Conservation (phyloP, 148 eudicot species). For the Limonium bicolor region DNA sequence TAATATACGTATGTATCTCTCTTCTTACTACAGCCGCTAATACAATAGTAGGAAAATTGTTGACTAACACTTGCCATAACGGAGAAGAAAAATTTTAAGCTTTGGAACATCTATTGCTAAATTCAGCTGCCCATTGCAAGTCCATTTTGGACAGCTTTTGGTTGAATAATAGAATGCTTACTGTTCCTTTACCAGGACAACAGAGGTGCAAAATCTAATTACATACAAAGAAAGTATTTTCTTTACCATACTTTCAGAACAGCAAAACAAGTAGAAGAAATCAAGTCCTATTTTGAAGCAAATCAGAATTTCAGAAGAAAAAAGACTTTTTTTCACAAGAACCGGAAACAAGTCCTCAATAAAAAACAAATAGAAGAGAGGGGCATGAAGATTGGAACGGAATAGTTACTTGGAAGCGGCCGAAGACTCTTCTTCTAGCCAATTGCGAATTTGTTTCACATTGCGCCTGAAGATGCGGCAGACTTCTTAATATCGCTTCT, state of each 20-base stretch:
- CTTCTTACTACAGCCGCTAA: not conserved
- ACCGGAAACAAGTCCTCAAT: not conserved
- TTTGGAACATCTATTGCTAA: no score
- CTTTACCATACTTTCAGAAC: no score
- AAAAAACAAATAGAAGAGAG: not conserved
- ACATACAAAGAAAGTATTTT: no score
- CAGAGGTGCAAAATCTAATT: no score
- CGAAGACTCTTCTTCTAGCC: slow-evolving; percentile 78
- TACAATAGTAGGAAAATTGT: no score
- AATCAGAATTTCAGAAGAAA: not conserved
- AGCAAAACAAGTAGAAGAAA: not conserved
- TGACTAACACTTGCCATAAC: no score
- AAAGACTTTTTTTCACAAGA: not conserved
- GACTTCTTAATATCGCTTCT: slow-evolving; percentile 70
- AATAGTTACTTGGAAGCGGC: slow-evolving; percentile 51
- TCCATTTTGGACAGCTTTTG: no score
- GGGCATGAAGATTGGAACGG: not conserved
- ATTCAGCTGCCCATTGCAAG: no score
- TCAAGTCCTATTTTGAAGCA: not conserved
- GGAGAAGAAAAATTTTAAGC: no score
- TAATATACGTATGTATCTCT: not conserved
- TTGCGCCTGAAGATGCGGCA: slow-evolving; percentile 66
- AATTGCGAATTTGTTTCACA: slow-evolving; percentile 62
- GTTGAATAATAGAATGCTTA: no score
- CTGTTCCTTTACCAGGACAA: no score